Evolutionary conservation across 768 basidiomycete species (phyloP).

Genomic region (Hysterangium stoloniferum): DNA sequence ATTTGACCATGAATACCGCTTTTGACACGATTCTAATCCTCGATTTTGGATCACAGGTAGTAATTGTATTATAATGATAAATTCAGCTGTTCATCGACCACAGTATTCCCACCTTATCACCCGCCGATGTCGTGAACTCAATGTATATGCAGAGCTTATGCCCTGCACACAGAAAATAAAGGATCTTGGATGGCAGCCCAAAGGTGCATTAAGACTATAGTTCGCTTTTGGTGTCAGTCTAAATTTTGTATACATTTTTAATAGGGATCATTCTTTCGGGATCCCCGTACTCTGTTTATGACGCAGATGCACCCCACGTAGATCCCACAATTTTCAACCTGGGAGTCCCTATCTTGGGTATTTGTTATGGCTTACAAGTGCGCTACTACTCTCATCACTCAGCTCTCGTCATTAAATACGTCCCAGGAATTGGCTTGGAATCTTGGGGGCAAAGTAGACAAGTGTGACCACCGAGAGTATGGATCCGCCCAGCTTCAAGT

Average conservation of each 20-base stretch:
- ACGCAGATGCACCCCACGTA: constrained; percentile 84
- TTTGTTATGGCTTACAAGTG: constrained; percentile 96
- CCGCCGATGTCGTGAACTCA: constrained; percentile 92
- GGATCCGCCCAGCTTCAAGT: constrained; percentile 83
- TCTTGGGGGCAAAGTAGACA: constrained; percentile 74
- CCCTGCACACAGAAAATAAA: constrained; percentile 89
- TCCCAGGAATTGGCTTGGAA: constrained; percentile 87
- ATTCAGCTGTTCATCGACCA: constrained; percentile 13
- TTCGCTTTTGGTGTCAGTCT: not conserved
- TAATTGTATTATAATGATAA: not conserved
- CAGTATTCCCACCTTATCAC: constrained; percentile 98
- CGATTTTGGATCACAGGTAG: constrained; percentile 94
- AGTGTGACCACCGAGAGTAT: constrained; percentile 91
- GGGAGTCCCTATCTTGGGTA: constrained; percentile 88
- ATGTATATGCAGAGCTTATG: constrained; percentile 95
- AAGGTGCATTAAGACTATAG: constrained; percentile 53
- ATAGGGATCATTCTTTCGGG: constrained; percentile 93
- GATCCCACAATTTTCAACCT: constrained; percentile 86
- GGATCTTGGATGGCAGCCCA: constrained; percentile 88
- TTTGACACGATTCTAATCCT: constrained; percentile 95
- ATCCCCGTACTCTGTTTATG: constrained; percentile 97
- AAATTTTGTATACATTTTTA: constrained; percentile 6
- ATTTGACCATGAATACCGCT: constrained; percentile 12
- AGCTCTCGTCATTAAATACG: not conserved
- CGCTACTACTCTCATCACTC: constrained; percentile 15